A percentile compares a stretch with the other conserved stretches of the same genome.
Evolutionary conservation across 345 rosid species (phyloP).

Genomic region (Cardamine resedifolia): DNA sequence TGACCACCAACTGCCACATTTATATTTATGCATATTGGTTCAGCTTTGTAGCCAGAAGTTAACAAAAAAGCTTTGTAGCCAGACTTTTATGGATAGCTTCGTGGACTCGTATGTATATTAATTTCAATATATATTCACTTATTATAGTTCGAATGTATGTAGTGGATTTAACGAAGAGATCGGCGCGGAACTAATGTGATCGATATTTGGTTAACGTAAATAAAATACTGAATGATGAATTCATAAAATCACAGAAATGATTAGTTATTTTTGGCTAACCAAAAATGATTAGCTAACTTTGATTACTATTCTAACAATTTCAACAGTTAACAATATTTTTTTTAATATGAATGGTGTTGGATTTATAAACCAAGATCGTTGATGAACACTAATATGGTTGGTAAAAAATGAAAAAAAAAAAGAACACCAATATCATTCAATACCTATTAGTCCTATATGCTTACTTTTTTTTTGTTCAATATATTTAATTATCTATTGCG

Average conservation of each 20-base stretch:
- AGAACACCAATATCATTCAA: background rate
- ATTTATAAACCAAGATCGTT: background rate
- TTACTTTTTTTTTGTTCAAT: background rate
- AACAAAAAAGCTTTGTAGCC: conserved; percentile 12
- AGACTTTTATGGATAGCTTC: conserved; percentile 23
- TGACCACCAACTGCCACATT: conserved; percentile 25
- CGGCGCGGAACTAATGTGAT: background rate
- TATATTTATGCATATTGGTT: conserved; percentile 19
- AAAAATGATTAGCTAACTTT: background rate
- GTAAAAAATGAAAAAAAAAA: background rate
- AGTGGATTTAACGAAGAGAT: background rate
- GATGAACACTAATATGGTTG: background rate
- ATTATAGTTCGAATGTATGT: background rate
- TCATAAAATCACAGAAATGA: background rate
- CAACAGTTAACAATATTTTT: background rate
- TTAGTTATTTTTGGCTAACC: background rate
- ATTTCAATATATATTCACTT: background rate
- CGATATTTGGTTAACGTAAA: background rate
- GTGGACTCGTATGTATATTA: conserved; percentile 1
- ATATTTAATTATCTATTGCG: background rate
- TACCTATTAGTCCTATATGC: too few relatives aligned
- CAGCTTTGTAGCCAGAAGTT: conserved; percentile 16
- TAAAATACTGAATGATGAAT: background rate
- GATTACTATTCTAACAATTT: background rate
- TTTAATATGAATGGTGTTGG: background rate